Conservation (phyloP, 2,329 filamentous ascomycete genomes). For the Lasiodiplodia gonubiensis region DNA sequence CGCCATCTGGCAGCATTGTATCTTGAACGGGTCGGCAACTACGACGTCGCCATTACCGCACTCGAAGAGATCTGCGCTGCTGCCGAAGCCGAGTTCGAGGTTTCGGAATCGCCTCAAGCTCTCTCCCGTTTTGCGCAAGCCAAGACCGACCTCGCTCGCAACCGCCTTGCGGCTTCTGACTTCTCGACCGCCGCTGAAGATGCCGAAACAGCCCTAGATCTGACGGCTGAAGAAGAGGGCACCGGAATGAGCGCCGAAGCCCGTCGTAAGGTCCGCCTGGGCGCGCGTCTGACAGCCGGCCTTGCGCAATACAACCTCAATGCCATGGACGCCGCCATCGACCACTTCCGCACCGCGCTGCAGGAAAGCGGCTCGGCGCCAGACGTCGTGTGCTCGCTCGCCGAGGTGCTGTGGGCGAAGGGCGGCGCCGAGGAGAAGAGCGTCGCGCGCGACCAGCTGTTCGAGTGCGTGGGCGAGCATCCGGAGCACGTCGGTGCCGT, state of each 20-base stretch:
- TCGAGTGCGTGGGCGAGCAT: slow-evolving; percentile 75
- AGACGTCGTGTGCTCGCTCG: slow-evolving; percentile 84
- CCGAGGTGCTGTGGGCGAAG: slow-evolving; percentile 92
- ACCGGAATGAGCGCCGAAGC: slow-evolving; percentile 66
- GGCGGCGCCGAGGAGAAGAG: slow-evolving; percentile 75
- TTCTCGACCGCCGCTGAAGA: slow-evolving; percentile 76
- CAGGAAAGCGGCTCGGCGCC: slow-evolving; percentile 77
- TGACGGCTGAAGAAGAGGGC: slow-evolving; percentile 73
- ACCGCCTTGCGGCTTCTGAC: slow-evolving; percentile 71
- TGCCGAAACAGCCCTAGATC: slow-evolving; percentile 78
- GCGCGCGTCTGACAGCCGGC: slow-evolving; percentile 83
- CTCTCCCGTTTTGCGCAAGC: slow-evolving; percentile 80
- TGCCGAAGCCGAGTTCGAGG: slow-evolving; percentile 83
- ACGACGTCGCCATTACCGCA: slow-evolving; percentile 64
- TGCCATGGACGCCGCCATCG: slow-evolving; percentile 71
- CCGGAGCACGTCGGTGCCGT: slow-evolving; percentile 80
- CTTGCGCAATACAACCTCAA: slow-evolving; percentile 77
- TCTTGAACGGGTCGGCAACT: slow-evolving; percentile 78
- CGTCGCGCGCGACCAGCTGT: slow-evolving; percentile 78
- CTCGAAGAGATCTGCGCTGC: slow-evolving; percentile 70
- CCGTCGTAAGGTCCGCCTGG: slow-evolving; percentile 75
- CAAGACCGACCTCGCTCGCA: slow-evolving; percentile 86
- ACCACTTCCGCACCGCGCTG: slow-evolving; percentile 80
- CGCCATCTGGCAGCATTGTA: slow-evolving; percentile 81
- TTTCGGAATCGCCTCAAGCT: slow-evolving; percentile 74